Evolutionary conservation across 768 basidiomycete genomes (phyloP).

Genomic region (Pulveroboletus sp.): DNA sequence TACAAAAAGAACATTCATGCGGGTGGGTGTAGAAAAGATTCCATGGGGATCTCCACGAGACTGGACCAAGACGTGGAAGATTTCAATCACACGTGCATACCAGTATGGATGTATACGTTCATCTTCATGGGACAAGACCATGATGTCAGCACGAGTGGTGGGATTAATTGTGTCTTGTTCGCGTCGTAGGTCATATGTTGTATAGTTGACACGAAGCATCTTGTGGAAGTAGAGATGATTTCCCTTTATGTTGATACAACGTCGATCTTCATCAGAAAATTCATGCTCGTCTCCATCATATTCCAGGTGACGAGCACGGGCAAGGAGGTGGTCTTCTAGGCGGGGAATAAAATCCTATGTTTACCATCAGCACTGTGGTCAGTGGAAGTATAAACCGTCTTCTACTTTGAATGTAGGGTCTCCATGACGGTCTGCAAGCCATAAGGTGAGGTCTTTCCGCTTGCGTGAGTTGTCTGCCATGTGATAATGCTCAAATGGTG

Average conservation of each 20-base stretch:
- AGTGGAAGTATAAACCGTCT: too few relatives aligned
- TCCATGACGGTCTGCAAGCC: neutral
- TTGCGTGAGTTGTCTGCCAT: constrained; percentile 17
- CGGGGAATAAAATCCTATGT: constrained; percentile 20
- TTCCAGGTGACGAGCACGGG: neutral
- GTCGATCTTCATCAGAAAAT: constrained; percentile 21
- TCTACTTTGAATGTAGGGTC: constrained; percentile 27
- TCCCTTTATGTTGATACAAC: constrained; percentile 18
- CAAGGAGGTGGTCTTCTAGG: constrained; percentile 22
- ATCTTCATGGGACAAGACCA: constrained; percentile 29
- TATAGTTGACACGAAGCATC: constrained; percentile 26
- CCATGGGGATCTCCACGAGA: neutral
- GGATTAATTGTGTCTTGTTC: constrained; percentile 42
- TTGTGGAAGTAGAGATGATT: constrained; percentile 22
- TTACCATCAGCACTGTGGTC: neutral
- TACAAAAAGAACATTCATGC: constrained; percentile 43
- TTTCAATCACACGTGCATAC: too few relatives aligned
- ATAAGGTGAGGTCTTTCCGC: constrained; percentile 15
- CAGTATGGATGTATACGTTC: neutral
- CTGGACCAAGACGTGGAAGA: constrained; percentile 11
- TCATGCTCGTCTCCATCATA: constrained; percentile 29
- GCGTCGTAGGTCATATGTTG: constrained; percentile 25
- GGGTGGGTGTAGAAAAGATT: neutral
- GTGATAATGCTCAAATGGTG: constrained; percentile 14
- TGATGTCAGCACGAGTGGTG: constrained; percentile 33